Percentiles rank a stretch among this genome's conserved stretches.
phyloP scores from a whole-genome alignment of 1,139 yeast genomes.

The Pneumocystis carinii region DNA sequence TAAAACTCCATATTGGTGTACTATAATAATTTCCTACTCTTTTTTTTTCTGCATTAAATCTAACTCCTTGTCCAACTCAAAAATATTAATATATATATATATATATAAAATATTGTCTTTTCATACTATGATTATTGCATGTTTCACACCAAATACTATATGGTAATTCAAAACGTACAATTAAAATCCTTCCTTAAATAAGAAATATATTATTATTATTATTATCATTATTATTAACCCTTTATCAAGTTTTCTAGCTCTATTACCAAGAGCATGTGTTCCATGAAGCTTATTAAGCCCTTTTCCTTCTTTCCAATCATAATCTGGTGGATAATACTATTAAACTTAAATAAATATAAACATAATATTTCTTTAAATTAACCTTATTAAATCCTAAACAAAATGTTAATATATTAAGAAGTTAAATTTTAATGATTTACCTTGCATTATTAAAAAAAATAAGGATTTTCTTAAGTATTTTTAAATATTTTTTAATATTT shows the following conservation, averaged over 20 bases:
- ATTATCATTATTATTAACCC: no score
- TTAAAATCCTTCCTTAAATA: conserved; percentile 12
- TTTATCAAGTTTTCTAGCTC: conserved; percentile 19
- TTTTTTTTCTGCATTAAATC: conserved; percentile 25
- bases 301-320: conserved; percentile 20
- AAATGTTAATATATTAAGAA: background rate
- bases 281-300: conserved; percentile 22
- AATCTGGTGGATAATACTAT: conserved; percentile 25
- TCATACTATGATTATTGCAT: conserved; percentile 16
- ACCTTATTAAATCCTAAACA: background rate
- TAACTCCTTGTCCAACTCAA: conserved; percentile 21
- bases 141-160: conserved; percentile 20
- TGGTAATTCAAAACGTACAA: conserved; percentile 25
- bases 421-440: background rate
- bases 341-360: background rate
- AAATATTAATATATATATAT: background rate
- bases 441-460: background rate
- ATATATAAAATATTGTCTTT: background rate
- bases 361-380: background rate
- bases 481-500: background rate
- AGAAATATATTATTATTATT: background rate
- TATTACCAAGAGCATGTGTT: conserved; percentile 18
- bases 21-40: conserved; percentile 21
- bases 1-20: conserved; percentile 23
- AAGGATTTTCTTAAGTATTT: background rate